Percentiles rank a stretch among this genome's conserved stretches.
phyloP scores from a whole-genome alignment of 164 flowering plant species.

The Magnolia sinica region DNA sequence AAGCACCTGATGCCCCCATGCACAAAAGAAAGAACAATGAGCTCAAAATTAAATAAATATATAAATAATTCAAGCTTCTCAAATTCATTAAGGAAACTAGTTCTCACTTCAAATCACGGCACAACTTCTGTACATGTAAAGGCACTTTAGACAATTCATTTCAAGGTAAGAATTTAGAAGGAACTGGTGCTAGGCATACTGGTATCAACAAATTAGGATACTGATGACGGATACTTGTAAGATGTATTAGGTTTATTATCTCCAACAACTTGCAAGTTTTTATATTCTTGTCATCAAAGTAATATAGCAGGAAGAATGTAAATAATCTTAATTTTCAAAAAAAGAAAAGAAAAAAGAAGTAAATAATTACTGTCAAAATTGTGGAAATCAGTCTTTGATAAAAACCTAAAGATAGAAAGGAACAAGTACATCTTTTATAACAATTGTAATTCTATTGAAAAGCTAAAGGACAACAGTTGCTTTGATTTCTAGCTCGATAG shows the following conservation, averaged over 20 bases:
- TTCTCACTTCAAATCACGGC: not conserved
- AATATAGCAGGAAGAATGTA: too few relatives aligned
- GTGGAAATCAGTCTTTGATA: too few relatives aligned
- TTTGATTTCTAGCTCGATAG: too few relatives aligned
- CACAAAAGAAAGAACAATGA: not conserved
- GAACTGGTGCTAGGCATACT: not conserved
- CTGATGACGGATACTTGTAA: not conserved
- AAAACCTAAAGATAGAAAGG: too few relatives aligned
- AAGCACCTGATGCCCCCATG: constrained; percentile 57
- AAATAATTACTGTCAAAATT: too few relatives aligned
- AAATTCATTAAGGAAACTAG: not conserved
- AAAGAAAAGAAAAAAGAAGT: too few relatives aligned
- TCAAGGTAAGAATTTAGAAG: not conserved
- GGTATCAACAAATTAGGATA: not conserved
- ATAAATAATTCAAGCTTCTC: not conserved
- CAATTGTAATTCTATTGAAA: too few relatives aligned
- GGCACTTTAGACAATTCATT: not conserved
- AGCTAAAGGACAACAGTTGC: too few relatives aligned
- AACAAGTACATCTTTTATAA: too few relatives aligned
- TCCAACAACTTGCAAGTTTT: not conserved
- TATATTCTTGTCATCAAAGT: not conserved
- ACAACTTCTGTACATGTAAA: not conserved
- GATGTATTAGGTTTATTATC: not conserved
- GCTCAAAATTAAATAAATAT: too few relatives aligned
- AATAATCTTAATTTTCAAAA: too few relatives aligned